Percentiles rank a stretch among this genome's conserved stretches.
phyloP scores from a whole-genome alignment of 306 rosid genomes.

The Glycine soja region DNA sequence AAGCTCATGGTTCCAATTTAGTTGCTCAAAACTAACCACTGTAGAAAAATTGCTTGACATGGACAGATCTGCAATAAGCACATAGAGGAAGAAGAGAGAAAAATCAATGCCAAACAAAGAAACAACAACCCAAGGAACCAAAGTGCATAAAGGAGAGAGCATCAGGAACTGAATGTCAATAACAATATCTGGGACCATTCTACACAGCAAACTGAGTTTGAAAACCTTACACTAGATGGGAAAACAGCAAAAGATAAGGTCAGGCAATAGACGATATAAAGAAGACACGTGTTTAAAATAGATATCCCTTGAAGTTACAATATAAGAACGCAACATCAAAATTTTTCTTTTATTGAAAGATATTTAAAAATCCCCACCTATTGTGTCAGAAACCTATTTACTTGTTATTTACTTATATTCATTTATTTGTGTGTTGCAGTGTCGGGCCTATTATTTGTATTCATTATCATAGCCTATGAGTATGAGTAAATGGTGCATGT shows the following conservation, averaged over 20 bases:
- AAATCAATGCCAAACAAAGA: slow-evolving; percentile 53
- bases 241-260: slow-evolving; percentile 33
- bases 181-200: slow-evolving; percentile 34
- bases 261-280: slow-evolving; percentile 2
- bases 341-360: not conserved
- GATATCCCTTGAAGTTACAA: slow-evolving; percentile 27
- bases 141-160: slow-evolving; percentile 36
- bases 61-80: slow-evolving; percentile 71
- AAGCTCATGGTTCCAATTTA: slow-evolving; percentile 40
- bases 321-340: slow-evolving; percentile 7
- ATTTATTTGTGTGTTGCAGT: not conserved
- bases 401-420: slow-evolving; percentile 4
- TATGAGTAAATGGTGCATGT: not conserved
- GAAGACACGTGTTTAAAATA: slow-evolving; percentile 20
- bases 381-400: slow-evolving; percentile 2
- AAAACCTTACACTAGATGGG: slow-evolving; percentile 34
- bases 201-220: slow-evolving; percentile 28
- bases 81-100: slow-evolving; percentile 42
- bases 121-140: slow-evolving; percentile 14
- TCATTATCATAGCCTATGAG: not conserved
- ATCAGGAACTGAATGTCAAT: slow-evolving; percentile 18
- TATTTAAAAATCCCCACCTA: slow-evolving; percentile 10
- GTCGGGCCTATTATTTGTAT: not conserved
- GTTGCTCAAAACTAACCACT: slow-evolving; percentile 63
- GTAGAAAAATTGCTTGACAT: slow-evolving; percentile 74